Evolutionary conservation across 1,139 yeast species (phyloP), one percentile per base, ranked within the genome.

Genomic region (Lodderomyces margitis): DNA sequence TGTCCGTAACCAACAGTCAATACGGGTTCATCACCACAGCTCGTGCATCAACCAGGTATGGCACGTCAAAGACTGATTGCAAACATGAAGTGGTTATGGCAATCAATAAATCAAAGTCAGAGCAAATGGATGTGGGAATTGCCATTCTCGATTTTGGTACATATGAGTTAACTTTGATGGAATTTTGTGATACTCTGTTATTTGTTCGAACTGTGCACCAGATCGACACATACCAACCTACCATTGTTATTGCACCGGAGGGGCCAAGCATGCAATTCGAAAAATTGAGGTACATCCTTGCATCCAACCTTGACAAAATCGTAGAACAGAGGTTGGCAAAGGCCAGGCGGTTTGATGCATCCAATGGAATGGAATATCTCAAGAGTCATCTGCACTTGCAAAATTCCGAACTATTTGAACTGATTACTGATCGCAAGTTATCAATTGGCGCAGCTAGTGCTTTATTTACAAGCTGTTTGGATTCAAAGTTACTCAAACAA

Each of bases 161-260:
- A 8, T 15, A 33, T 27, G 67, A 62, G 37, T 46, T 73, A 41
- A 50, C 48, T 3, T 42, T 67, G 14, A 57, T 65, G 3, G 65
- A 59, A 11, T 60, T 67, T 27, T 51, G 60, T 16, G 79, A 74
- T 47, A 64, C 78, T 0, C 75, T 66, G 48, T 70, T 76, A 0
- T 72, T 61, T 47, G 71, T 70, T 1, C 54, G 76, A 39, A 68
- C 76, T 0, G 54, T 74, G 8, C 73, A 74, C 46, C 69, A 68
- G 44, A 40, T 73, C 0, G 61, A 62, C 17, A 59, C 70, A 2
- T 58, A 57, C 42, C 56, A 57, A 24, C 74, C 77, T 0, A 52
- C 65, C 1, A 70, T 63, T 30, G 57, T 70, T 2, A 43, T 70
- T 3, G 39, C 71, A 5, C 71, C 75, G 1, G 45, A 45, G 9